Evolutionary conservation across 352 stramenopile genomes (phyloP), one percentile per base, ranked within the genome.

Genomic region (Phytopythium ostracodes): DNA sequence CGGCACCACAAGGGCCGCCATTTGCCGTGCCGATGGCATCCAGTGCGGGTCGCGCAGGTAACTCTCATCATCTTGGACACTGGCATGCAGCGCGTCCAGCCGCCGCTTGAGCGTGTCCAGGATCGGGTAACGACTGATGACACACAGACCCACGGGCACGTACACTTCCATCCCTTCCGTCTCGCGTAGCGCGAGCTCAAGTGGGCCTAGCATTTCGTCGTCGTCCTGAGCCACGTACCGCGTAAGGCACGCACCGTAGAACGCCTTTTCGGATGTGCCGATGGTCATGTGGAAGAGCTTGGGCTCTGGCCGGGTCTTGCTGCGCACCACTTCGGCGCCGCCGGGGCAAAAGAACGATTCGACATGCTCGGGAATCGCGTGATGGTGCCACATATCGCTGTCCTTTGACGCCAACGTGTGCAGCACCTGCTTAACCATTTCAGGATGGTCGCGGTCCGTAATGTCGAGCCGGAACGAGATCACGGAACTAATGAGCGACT

Each of bases 281-380:
- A 95, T 92, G 10, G 82, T 91, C 77, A 95, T 84, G 54, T 95
- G 82, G 35, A 92, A 92, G 20, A 95, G 72, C 58, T 75, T 88
- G 0, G 86, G 78, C 47, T 80, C 65, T 15, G 86, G 86, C 15
- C 75, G 71, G 3, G 75, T 76, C 52, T 79, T 85, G 5, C 79
- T 75, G 24, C 76, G 82, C 15, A 92, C 71, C 14, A 91, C 68
- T n/a, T 88, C 73, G 0, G 76, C 76, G 1, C 78, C 82, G 1
- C 70, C 67, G 7, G 86, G 86, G 31, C 73, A 86, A 43, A 95
- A 93, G 57, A 95, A 95, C 17, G 80, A 75, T 64, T 95, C 86
- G 2, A 95, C 73, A 51, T 95, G 86, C 47, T 95, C 86, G 8
- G 86, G 86, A 56, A 95, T 84, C 7, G 84, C 73, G 59, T 92